Base-by-base conservation (phyloP, 805 yeast genomes). In the Priceomyces haplophilus region DNA sequence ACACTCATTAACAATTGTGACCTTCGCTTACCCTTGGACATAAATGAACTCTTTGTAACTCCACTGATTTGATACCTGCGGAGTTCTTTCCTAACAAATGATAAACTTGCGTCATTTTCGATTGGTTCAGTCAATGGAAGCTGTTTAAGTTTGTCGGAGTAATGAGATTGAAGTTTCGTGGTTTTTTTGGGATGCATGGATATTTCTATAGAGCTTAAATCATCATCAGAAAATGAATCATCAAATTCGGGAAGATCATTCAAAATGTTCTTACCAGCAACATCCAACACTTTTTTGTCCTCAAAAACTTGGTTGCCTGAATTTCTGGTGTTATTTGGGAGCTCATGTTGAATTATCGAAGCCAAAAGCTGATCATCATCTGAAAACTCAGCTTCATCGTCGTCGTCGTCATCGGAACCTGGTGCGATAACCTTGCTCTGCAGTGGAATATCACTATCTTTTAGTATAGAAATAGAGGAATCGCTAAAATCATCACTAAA, bases 1-100 rank as follows among this genome's bases (percentile, higher is more conserved):
- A 83, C 86, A 4, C 73, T 69, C n/a, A 85, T 42, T 4, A 83
- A 70, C 19, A 75, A 65, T 51, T 84, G 89, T 13, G 64, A 61
- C 8, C 64, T 70, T 37, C 51, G 52, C 38, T 45, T 48, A 1
- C 53, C 56, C 1, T 61, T 51, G 2, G 53, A 45, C 16, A 62
- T 64, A 48, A 61, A 78, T 0, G 51, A 48, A 11, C 60, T 58
- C 12, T 55, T 45, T 4, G 64, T 19, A 1, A 76, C 56, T 1
- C 55, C 55, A 8, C 50, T 49, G 3, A 80, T 73, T 51, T 74
- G 75, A 44, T 64, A 79, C 38, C 85, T 54, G 34, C 63, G 62
- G n/a, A 83, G 69, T 31, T 72, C 76, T 0, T 66, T 58, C 34
- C 79, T 66, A 3, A 58, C 48, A n/a, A 70, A 72, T 5, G 83